Base-by-base conservation (phyloP, 352 stramenopile species). In the Phytophthora idaei region DNA sequence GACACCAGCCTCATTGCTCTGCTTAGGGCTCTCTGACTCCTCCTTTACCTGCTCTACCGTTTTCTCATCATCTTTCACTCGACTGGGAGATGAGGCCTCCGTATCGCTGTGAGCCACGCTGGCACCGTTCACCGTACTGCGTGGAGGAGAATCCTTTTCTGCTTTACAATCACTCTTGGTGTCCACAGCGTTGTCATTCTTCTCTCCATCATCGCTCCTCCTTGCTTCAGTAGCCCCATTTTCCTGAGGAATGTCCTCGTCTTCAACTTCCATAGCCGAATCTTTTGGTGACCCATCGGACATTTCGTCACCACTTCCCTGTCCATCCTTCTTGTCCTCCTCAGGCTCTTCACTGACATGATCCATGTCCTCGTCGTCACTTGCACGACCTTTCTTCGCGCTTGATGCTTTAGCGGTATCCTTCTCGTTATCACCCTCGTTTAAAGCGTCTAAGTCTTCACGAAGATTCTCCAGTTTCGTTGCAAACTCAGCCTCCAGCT, bases 401-500 rank as follows among this genome's bases (percentile, higher is more conserved):
- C 34, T 66, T 28, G 56, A 17, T 47, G 66, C 45, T 25, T 71
- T 50, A 7, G 57, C 34, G 17, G 17, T 3, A 1, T 44, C 14
- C 17, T 63, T 54, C 14, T 71, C 61, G 9, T 64, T 67, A 7
- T 50, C 28, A 11, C 62, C 34, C 8, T 63, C 53, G 48, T 81
- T 80, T 17, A 62, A 59, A 6, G 71, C 67, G 15, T 83, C 71
- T 28, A 92, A 64, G 41, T 89, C 55, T 41, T 71, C 68, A n/a
- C 78, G 76, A 17, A 79, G 62, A 12, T 79, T 67, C 8, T 84
- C 82, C 4, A 92, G 52, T 51, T 90, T 90, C 2, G 50, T 57
- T 12, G 52, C 50, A 48, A 79, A 85, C 47, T 90, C 74, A 2
- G 61, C 64, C 57, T 94, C 81, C 8, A 87, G 46, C 29, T 88